These are phyloP conservation scores for Mucor saturninus DNA, from an alignment of 371 early-diverging fungal species.

Conservation along the genomic window DNA sequence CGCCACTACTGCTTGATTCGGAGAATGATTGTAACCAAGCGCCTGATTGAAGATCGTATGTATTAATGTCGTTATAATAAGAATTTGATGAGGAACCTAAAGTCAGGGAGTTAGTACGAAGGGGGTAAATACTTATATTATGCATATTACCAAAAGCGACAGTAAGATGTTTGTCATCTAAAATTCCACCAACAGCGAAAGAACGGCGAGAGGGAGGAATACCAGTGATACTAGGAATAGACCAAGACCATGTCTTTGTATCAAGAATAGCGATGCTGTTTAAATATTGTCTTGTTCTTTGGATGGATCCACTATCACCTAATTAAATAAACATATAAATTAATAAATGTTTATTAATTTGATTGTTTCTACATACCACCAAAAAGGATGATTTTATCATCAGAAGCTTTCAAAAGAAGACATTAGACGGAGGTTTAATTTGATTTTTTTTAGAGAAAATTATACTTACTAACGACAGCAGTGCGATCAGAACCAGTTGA, in stretches of 20 bases:
- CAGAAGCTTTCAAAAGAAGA: constrained; percentile 25
- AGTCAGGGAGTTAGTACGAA: neutral
- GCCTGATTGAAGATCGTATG: constrained; percentile 23
- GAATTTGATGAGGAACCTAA: constrained; percentile 39
- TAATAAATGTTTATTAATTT: neutral
- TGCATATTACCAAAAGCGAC: constrained; percentile 47
- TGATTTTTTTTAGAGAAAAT: neutral
- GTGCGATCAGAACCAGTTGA: constrained; percentile 35
- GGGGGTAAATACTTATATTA: constrained; percentile 6
- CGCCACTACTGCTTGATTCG: constrained; percentile 4
- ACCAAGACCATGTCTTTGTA: constrained; percentile 52
- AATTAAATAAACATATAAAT: neutral
- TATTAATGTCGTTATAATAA: constrained; percentile 53
- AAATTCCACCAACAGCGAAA: constrained; percentile 42
- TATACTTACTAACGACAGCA: constrained; percentile 51
- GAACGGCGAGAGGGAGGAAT: constrained; percentile 50
- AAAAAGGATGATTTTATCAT: constrained; percentile 47
- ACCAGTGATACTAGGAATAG: constrained; percentile 32
- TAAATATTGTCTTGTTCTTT: constrained; percentile 32
- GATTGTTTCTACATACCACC: constrained; percentile 38
- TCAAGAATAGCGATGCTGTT: constrained; percentile 43
- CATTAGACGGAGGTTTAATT: constrained; percentile 1
- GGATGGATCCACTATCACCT: constrained; percentile 37
- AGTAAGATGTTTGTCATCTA: constrained; percentile 38
- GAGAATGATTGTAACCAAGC: constrained; percentile 43